These are phyloP conservation scores for Ascochyta rabiei DNA, from an alignment of 2,329 filamentous ascomycete genomes.

Conservation along the genomic window DNA sequence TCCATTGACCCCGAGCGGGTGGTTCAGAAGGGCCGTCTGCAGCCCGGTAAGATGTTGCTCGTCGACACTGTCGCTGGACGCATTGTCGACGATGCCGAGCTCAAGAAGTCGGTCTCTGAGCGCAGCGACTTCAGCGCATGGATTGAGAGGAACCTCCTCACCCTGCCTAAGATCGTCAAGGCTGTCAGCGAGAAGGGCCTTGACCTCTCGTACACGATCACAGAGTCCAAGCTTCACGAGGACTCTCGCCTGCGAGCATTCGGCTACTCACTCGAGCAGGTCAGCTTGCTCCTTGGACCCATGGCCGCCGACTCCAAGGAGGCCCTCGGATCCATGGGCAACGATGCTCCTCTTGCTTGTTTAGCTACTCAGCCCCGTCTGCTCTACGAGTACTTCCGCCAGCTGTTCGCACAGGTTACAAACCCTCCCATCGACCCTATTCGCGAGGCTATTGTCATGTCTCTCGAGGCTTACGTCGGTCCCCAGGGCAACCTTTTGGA, in stretches of 20 bases:
- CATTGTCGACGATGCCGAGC: conserved; percentile 91
- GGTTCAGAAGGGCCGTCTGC: conserved; percentile 89
- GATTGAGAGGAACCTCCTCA: conserved; percentile 85
- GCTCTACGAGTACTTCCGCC: conserved; percentile 95
- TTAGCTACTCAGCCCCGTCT: conserved; percentile 87
- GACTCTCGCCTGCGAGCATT: conserved; percentile 85
- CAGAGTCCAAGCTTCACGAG: conserved; percentile 75
- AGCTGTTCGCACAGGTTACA: conserved; percentile 96
- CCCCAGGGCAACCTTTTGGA: conserved; percentile 94
- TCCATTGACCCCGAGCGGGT: conserved; percentile 87
- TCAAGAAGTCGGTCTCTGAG: conserved; percentile 86
- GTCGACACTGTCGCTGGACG: conserved; percentile 90
- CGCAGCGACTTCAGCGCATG: conserved; percentile 87
- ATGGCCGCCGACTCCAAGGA: conserved; percentile 99
- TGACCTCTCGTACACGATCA: conserved; percentile 70
- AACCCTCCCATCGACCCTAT: conserved; percentile 98
- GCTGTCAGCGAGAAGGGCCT: conserved; percentile 62
- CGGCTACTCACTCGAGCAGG: conserved; percentile 94
- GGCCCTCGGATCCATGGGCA: conserved; percentile 96
- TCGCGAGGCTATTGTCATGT: conserved; percentile 97
- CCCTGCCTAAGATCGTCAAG: conserved; percentile 75
- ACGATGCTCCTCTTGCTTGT: conserved; percentile 91
- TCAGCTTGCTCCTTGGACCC: conserved; percentile 86
- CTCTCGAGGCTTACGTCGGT: conserved; percentile 92
- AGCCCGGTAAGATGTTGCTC: conserved; percentile 94